Percentiles rank a stretch among this genome's conserved stretches.
phyloP scores from a whole-genome alignment of 164 flowering plant species.

The Vitis cinerea region DNA sequence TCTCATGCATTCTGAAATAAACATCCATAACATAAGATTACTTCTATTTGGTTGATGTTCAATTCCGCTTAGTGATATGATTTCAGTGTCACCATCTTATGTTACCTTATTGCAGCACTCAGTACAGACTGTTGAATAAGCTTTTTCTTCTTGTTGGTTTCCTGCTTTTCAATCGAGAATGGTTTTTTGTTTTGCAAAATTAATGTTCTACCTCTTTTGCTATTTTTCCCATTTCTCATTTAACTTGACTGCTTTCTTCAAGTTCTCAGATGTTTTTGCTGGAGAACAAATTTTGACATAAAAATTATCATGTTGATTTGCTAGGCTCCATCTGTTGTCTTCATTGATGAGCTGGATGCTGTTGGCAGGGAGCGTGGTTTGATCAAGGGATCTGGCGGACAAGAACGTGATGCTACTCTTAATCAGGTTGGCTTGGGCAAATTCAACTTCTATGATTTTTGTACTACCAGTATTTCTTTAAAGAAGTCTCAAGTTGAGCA shows the following conservation, averaged over 20 bases:
- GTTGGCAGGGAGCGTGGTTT: slow-evolving; percentile 98
- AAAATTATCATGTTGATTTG: slow-evolving; percentile 2
- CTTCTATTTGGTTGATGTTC: not conserved
- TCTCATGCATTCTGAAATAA: not conserved
- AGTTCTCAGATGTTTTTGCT: not conserved
- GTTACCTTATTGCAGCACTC: too few species aligned
- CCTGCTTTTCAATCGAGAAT: too few species aligned
- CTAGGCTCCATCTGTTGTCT: slow-evolving; percentile 96
- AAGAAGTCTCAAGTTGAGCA: not conserved
- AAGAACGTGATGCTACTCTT: slow-evolving; percentile 98
- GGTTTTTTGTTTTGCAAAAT: too few species aligned
- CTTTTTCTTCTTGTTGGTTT: too few species aligned
- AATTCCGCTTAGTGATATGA: not conserved
- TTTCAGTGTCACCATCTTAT: not conserved
- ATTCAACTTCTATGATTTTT: not conserved
- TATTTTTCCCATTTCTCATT: not conserved
- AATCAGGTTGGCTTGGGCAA: slow-evolving; percentile 68
- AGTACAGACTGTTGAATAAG: too few species aligned
- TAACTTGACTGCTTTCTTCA: not conserved
- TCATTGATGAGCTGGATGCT: slow-evolving; percentile 98
- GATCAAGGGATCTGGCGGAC: slow-evolving; percentile 96
- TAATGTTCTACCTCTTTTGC: too few species aligned
- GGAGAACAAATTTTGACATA: not conserved
- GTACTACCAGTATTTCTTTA: not conserved
- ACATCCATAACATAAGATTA: not conserved